Base-by-base conservation (phyloP, 2,329 filamentous ascomycete species). In the Sporothrix pseudoabietina region DNA sequence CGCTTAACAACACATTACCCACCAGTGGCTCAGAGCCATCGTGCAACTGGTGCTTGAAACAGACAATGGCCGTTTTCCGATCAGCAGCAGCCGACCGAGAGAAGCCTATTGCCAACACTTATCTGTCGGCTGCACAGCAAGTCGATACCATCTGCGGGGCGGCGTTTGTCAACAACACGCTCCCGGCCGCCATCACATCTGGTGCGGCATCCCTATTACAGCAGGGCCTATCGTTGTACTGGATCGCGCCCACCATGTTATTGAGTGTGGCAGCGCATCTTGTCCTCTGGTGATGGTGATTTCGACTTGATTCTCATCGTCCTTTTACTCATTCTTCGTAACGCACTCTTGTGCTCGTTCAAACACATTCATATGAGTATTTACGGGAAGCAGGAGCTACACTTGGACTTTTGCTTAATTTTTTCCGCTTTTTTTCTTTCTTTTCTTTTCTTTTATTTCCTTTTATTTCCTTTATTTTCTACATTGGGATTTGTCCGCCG, bases 21-120 rank as follows among this genome's bases (percentile, higher is more conserved):
- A 69, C 66, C 1, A 85, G 84, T 16, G 87, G 87, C 30, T 88
- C 90, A 35, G 84, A 86, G n/a, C 93, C 94, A 0, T 89, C 87
- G 0, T 99, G 96, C 83, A 90, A 88, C 77, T 83, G 83, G 55
- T 98, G 96, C 80, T 85, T 96, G 59, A 86, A 90, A 78, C 85
- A 92, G 75, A 95, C 92, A 4, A 97, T 98, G 94, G 86, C 86
- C 35, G 87, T 97, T 22, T 98, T 92, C 81, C 89, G 92, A 71
- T 82, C 87, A 0, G 91, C 91, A 41, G 89, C 92, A 0, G 85
- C 87, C 16, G 89, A 94, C 77, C 84, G 88, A 49, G 87, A 84
- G 3, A 89, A 92, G 77, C 87, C 89, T 8, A 86, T 98, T 65
- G 87, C 88, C 35, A 80, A 84, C 19, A 92, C 90, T 0, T 98